A percentile compares a stretch with the other conserved stretches of the same genome.
Conservation (phyloP, 2,329 filamentous ascomycete genomes). For the Neonectria punicea region DNA sequence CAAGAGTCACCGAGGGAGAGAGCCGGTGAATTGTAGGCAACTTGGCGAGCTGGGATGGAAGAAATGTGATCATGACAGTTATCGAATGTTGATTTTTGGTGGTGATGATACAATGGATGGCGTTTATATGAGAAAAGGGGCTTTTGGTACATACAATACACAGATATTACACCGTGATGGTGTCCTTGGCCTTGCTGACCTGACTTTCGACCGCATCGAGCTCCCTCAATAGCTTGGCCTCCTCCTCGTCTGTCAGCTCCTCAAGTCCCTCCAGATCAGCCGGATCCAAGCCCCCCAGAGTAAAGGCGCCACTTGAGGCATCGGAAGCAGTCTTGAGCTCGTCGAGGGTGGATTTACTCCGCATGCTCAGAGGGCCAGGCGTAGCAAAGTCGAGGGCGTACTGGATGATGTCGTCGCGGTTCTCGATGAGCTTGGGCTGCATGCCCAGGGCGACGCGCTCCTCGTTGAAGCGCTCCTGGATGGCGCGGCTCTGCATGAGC, state of each 20-base stretch:
- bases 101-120: slow-evolving; percentile 41
- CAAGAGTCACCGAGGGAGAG: background rate
- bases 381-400: slow-evolving; percentile 56
- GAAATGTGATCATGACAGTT: slow-evolving; percentile 29
- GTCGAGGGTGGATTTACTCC: slow-evolving; percentile 51
- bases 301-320: slow-evolving; percentile 53
- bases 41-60: slow-evolving; percentile 19
- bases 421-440: slow-evolving; percentile 49
- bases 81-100: slow-evolving; percentile 29
- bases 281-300: slow-evolving; percentile 55
- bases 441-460: slow-evolving; percentile 76
- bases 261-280: slow-evolving; percentile 52
- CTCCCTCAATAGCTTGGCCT: slow-evolving; percentile 45
- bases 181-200: slow-evolving; percentile 24
- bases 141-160: slow-evolving; percentile 46
- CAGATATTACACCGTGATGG: slow-evolving; percentile 37
- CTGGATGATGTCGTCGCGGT: slow-evolving; percentile 52
- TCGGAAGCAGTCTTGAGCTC: slow-evolving; percentile 53
- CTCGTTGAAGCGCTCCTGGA: slow-evolving; percentile 72
- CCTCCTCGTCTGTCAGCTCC: slow-evolving; percentile 53
- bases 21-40: slow-evolving; percentile 3
- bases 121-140: slow-evolving; percentile 37
- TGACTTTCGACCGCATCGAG: slow-evolving; percentile 45
- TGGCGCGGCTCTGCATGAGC: slow-evolving; percentile 79
- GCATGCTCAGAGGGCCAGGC: slow-evolving; percentile 50